Base-by-base conservation (phyloP, 2,329 filamentous ascomycete genomes). In the Fusarium siculi region DNA sequence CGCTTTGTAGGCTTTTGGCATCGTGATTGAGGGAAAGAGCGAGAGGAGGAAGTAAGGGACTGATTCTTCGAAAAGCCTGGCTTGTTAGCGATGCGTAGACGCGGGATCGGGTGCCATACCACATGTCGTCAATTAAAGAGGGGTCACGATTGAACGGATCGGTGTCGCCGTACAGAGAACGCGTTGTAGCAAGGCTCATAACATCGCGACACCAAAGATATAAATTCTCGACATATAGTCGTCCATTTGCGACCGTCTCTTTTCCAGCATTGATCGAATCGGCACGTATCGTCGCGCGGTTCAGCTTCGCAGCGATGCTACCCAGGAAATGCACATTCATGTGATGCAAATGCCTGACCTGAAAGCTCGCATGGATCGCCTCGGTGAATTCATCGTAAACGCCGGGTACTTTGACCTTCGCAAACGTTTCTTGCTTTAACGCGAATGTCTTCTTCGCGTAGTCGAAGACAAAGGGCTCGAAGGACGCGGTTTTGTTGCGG, bases 151-250 rank as follows among this genome's bases (percentile, higher is more conserved):
- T 78, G 37, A 86, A 79, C 0, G 85, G 84, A 63, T 87, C 85
- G 4, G 82, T 65, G 2, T 82, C 79, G 4, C 86, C 85, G 50
- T 83, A 86, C 28, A 88, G 76, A 7, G 82, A 80, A 32, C 80
- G 69, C 14, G 79, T 79, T 0, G 82, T 84, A 10, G 84, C 83
- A 7, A 81, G 58, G 5, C 81, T 82, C 64, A 86, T 81, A 7
- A 80, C 66, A 14, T 81, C 66, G 16, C 83, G 78, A 16, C 82
- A 46, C 83, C 83, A 86, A 1, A 77, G 36, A 68, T 78, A 87
- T 1, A 87, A 54, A 21, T 82, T 82, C 4, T 79, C 77, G 14
- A 82, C 76, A 32, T 80, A 69, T 9, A 81, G 43, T 0, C 69
- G 74, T 7, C 77, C 70, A 23, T 66, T n/a, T 2, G 60, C 8